A percentile compares a stretch with the other conserved stretches of the same genome.
Evolutionary conservation across 2,329 filamentous ascomycete species (phyloP).

Genomic region (Teratosphaeria pseudoeucalypti): DNA sequence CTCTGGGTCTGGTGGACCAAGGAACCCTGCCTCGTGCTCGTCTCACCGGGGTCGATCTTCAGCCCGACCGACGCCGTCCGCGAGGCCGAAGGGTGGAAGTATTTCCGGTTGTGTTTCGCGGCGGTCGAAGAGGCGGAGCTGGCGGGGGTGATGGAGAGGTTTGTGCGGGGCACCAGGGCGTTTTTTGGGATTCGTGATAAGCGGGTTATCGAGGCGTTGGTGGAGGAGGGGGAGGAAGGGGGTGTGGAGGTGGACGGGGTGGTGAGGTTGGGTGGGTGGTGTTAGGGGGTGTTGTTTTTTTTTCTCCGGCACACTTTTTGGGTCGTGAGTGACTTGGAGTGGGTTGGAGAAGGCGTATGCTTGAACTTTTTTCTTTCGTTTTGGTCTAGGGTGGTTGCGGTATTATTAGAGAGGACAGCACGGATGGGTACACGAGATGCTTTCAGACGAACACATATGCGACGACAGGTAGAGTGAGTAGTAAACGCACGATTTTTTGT

Average conservation of each 20-base stretch:
- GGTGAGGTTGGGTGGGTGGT: neutral
- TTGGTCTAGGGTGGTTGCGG: too few relatives aligned
- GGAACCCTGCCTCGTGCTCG: conserved; percentile 59
- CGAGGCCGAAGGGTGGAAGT: conserved; percentile 54
- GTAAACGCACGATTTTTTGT: too few relatives aligned
- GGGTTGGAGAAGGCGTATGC: too few relatives aligned
- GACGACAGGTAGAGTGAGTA: too few relatives aligned
- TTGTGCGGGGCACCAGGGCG: conserved; percentile 56
- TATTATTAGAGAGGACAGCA: too few relatives aligned
- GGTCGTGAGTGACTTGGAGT: too few relatives aligned
- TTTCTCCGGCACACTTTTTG: too few relatives aligned
- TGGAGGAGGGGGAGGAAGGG: conserved; percentile 30
- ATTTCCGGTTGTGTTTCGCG: conserved; percentile 73
- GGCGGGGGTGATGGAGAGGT: conserved; percentile 48
- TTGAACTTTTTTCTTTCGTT: too few relatives aligned
- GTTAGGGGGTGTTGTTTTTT: neutral
- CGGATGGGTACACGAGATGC: too few relatives aligned
- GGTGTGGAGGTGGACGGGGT: neutral
- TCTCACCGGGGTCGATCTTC: conserved; percentile 64
- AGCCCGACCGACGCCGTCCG: conserved; percentile 52
- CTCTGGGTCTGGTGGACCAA: conserved; percentile 63
- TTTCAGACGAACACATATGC: too few relatives aligned
- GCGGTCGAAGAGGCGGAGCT: conserved; percentile 67
- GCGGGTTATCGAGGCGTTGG: conserved; percentile 54
- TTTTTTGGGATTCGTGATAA: conserved; percentile 70